Conservation (phyloP, 345 rosid genomes). For the Euclidium syriacum region DNA sequence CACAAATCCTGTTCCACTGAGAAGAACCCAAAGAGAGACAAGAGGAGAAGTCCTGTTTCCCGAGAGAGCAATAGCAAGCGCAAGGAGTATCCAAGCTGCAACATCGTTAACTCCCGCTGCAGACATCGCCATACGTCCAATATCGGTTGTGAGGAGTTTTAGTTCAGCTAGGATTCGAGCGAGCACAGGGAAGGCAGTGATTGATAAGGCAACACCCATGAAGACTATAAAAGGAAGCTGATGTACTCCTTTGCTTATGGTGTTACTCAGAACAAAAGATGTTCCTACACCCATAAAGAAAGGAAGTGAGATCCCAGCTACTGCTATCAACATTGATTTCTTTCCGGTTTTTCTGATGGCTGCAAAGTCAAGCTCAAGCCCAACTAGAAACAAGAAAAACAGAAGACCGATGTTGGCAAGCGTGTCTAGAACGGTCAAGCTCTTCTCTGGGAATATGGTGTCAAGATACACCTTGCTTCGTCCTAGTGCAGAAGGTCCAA, state of each 20-base stretch:
- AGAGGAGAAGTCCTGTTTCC: conserved; percentile 36
- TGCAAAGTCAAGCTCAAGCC: conserved; percentile 54
- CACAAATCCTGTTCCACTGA: conserved; percentile 43
- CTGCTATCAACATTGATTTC: conserved; percentile 41
- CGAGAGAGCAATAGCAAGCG: conserved; percentile 44
- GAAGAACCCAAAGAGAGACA: conserved; percentile 42
- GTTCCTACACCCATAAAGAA: conserved; percentile 43
- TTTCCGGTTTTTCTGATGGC: conserved; percentile 37
- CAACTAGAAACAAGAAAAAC: conserved; percentile 59
- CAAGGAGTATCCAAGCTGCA: conserved; percentile 49
- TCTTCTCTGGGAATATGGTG: conserved; percentile 46
- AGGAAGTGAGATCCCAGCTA: conserved; percentile 56
- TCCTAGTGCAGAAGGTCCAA: conserved; percentile 58
- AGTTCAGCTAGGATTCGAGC: conserved; percentile 53
- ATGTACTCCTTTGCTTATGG: conserved; percentile 27
- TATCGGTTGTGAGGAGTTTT: conserved; percentile 44
- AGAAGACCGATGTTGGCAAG: conserved; percentile 56
- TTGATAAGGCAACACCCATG: conserved; percentile 50
- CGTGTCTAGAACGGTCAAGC: conserved; percentile 48
- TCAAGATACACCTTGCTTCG: conserved; percentile 38
- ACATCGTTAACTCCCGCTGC: conserved; percentile 48
- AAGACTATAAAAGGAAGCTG: conserved; percentile 39
- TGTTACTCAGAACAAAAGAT: conserved; percentile 36
- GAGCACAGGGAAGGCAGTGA: conserved; percentile 51
- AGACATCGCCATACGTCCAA: conserved; percentile 52